Percentiles rank a stretch among this genome's conserved stretches.
Evolutionary conservation across 208 protist species (phyloP).

Genomic region (Leishmania tropica): DNA sequence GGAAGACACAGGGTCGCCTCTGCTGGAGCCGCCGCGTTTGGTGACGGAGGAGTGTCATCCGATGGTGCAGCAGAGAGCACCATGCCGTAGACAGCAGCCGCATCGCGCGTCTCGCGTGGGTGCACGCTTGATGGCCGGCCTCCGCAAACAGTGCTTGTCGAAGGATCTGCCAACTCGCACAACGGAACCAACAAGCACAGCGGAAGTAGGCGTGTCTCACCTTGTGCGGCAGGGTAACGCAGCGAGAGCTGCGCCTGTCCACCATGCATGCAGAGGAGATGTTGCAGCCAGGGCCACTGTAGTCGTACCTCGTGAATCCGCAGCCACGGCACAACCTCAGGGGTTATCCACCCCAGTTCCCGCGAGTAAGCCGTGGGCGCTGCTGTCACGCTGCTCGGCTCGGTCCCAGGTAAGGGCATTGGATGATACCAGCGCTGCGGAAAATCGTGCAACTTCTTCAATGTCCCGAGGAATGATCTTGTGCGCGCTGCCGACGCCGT

Average conservation of each 20-base stretch:
- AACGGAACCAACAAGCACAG: constrained; percentile 25
- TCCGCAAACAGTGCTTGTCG: background rate
- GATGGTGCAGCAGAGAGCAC: constrained; percentile 5
- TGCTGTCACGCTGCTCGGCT: background rate
- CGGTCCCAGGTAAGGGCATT: background rate
- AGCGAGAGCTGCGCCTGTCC: constrained; percentile 26
- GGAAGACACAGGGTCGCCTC: constrained; percentile 28
- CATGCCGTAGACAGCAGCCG: background rate
- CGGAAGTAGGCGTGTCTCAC: background rate
- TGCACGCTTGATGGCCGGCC: background rate
- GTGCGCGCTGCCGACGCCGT: background rate
- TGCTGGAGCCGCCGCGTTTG: background rate
- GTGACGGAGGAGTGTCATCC: background rate
- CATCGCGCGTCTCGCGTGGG: background rate
- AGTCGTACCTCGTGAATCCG: constrained; percentile 22
- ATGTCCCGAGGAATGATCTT: background rate
- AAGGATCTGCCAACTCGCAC: background rate
- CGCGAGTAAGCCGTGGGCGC: background rate
- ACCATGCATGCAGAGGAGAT: constrained; percentile 28
- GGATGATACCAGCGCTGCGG: constrained; percentile 7
- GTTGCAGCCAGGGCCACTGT: constrained; percentile 38
- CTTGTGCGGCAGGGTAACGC: background rate
- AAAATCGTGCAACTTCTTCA: background rate
- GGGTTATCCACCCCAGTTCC: constrained; percentile 14
- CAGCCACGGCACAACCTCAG: constrained; percentile 28